Conservation (phyloP, 192 early-diverging fungal genomes). For the Linnemannia schmuckeri region DNA sequence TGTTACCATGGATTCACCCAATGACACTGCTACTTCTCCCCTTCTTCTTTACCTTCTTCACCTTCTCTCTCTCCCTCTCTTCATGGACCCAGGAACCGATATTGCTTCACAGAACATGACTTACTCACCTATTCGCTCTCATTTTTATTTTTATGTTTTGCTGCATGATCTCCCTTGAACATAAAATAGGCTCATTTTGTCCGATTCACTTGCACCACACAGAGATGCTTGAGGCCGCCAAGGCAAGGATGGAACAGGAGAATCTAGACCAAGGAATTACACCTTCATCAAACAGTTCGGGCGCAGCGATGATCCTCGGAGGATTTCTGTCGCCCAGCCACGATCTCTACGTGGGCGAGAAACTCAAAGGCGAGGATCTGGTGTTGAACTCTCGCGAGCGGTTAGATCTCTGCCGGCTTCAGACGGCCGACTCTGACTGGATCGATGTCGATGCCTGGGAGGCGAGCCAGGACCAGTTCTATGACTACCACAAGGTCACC, state of each 20-base stretch:
- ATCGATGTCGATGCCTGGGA: conserved; percentile 59
- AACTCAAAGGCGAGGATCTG: conserved; percentile 40
- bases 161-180: neutral
- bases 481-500: conserved; percentile 46
- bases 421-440: conserved; percentile 51
- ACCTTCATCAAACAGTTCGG: neutral
- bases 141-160: neutral
- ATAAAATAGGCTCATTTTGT: conserved; percentile 48
- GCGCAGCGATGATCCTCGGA: conserved; percentile 45
- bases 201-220: conserved; percentile 54
- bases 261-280: conserved; percentile 16
- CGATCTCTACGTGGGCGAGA: conserved; percentile 52
- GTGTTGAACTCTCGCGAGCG: conserved; percentile 39
- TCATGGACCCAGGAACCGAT: neutral
- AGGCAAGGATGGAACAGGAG: conserved; percentile 33
- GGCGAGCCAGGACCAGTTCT: conserved; percentile 41
- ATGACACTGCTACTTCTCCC: neutral
- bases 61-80: neutral
- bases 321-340: conserved; percentile 58
- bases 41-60: too few species aligned
- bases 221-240: conserved; percentile 54
- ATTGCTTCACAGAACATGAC: neutral
- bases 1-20: neutral
- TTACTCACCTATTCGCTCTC: conserved; percentile 14
- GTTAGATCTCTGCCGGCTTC: conserved; percentile 46